Evolutionary conservation across 768 basidiomycete genomes (phyloP), one percentile per base, ranked within the genome.

Genomic region (Psilocybe subaeruginosa): DNA sequence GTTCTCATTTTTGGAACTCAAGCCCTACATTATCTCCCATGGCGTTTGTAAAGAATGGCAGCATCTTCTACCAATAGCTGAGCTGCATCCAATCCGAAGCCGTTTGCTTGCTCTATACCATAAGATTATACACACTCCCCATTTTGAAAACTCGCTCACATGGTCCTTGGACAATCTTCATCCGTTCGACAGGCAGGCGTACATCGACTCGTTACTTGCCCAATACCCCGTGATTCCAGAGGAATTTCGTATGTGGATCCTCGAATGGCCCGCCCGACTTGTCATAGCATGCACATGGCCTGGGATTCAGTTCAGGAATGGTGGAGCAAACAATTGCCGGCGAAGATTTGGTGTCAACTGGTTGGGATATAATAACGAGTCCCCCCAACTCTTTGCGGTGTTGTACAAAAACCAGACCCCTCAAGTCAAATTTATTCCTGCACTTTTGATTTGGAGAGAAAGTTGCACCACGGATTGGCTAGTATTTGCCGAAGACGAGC

Each of bases 201-300:
- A 23, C 23, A 17, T 56, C 16, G 29, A 47, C 43, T 6, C 19
- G 14, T 43, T 56, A 0, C n/a, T 56, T 11, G 11, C 29, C 17
- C 61, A 62, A 35, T 31, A 58, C 45, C 39, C 56, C 3, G 4
- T 8, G 9, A 45, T 56, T 11, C 63, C 63, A 1, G 54, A 59
- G n/a, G 63, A 59, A 39, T 39, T 39, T 14, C 37, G 23, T 1
- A 23, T 23, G 23, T 23, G 23, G 23, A 23, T 23, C 23, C 23
- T 23, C 2, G 23, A 23, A 2, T 23, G 23, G 23, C 23, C 23
- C 23, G 23, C 23, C 23, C 23, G 23, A 23, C 23, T 23, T 23
- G 23, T 23, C 23, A 23, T 23, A 23, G 23, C 23, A 23, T 23
- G 23, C 23, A 23, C 23, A 23, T 23, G 23, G 23, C 23, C 23